Evolutionary conservation across 108 stramenopile species (phyloP).

Genomic region (Skeletonema grethae): DNA sequence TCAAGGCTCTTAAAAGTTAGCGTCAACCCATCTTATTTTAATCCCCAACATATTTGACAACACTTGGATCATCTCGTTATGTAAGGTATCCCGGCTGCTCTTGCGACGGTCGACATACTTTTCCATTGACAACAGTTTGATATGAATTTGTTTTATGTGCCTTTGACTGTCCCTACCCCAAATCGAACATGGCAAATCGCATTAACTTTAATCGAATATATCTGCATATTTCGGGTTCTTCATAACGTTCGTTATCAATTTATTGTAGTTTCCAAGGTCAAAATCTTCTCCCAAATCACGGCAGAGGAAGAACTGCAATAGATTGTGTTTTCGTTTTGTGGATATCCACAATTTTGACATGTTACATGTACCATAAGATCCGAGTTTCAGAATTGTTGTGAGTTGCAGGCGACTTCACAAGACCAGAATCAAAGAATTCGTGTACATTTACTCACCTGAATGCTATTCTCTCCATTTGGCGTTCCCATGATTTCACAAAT

Average conservation of each 20-base stretch:
- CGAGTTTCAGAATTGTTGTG: neutral
- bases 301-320: constrained; percentile 29
- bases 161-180: neutral
- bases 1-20: neutral
- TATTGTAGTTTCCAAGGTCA: constrained; percentile 32
- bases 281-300: constrained; percentile 34
- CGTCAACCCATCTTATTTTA: neutral
- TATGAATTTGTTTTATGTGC: neutral
- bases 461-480: neutral
- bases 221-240: constrained; percentile 38
- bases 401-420: neutral
- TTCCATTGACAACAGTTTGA: neutral
- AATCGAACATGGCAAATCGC: no score
- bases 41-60: neutral
- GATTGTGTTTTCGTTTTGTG: neutral
- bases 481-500: constrained; percentile 37
- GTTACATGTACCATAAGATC: neutral
- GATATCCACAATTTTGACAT: neutral
- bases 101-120: neutral
- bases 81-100: neutral
- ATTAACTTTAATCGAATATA: constrained; percentile 14
- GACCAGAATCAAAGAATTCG: neutral
- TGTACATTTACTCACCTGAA: constrained; percentile 23
- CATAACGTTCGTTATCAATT: constrained; percentile 39
- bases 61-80: neutral